Conservation (phyloP, 176 grass and related monocot genomes). For the Poa annua region DNA sequence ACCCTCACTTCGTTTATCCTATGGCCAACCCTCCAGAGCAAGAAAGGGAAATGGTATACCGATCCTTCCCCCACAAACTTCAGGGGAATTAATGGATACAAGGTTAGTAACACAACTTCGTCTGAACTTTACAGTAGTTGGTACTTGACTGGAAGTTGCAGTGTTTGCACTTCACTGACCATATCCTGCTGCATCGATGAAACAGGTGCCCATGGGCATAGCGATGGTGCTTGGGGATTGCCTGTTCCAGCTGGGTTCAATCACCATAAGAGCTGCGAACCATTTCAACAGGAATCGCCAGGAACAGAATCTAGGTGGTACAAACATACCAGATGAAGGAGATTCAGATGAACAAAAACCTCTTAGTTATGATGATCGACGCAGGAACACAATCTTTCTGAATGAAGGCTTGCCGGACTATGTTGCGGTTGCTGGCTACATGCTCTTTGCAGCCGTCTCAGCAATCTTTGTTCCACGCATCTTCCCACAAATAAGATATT, state of each 20-base stretch:
- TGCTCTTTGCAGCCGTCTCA: neutral
- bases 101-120: slow-evolving; percentile 12
- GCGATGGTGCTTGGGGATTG: slow-evolving; percentile 60
- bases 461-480: slow-evolving; percentile 36
- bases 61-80: slow-evolving; percentile 35
- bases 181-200: neutral
- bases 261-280: slow-evolving; percentile 33
- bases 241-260: slow-evolving; percentile 37
- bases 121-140: neutral
- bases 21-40: slow-evolving; percentile 41
- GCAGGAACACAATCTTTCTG: slow-evolving; percentile 25
- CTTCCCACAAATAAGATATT: slow-evolving; percentile 44
- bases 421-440: slow-evolving; percentile 26
- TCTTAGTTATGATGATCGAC: slow-evolving; percentile 37
- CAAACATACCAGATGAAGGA: neutral
- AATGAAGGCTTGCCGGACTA: slow-evolving; percentile 13
- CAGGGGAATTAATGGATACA: slow-evolving; percentile 60
- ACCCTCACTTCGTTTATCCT: slow-evolving; percentile 44
- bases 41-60: slow-evolving; percentile 54
- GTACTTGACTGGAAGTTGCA: neutral
- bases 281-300: neutral
- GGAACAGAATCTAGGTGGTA: neutral
- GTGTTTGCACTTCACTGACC: neutral
- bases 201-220: slow-evolving; percentile 51
- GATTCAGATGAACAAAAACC: neutral